Evolutionary conservation across 768 basidiomycete species (phyloP), one percentile per base, ranked within the genome.

Genomic region (Pleurotus salmoneostramineus): DNA sequence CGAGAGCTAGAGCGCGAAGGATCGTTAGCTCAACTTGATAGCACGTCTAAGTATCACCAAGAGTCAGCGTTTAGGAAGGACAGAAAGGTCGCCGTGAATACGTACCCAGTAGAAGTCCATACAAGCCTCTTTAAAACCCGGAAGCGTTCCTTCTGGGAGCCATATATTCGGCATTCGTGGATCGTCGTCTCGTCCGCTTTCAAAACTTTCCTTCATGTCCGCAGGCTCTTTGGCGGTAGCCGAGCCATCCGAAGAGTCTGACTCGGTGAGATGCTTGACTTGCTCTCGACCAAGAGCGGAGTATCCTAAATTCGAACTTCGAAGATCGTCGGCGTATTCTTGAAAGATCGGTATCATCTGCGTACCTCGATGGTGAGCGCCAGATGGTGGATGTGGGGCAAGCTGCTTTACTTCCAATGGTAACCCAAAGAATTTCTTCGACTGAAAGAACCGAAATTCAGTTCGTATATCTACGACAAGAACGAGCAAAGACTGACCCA

Each of bases 191-290:
- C 77, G 70, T 1, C 82, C 83, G n/a, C 73, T 72, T 58, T 84
- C 83, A 56, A 83, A 83, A 58, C 77, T 81, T 64, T 83, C 83
- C 62, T 82, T 83, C 47, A 78, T 68, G 46, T 76, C 72, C 17
- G 71, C 66, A 11, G 45, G 7, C 34, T 71, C 66, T 17, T 62
- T 64, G 17, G 71, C 69, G 36, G 66, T 65, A 40, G 61, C 60
- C 27, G 65, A 61, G 27, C 73, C 58, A 40, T 71, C 72, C 5
- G 63, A 50, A 1, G 60, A 50, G 58, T 76, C 73, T 17, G 14
- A 8, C 7, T 47, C 21, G 8, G 45, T n/a, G 12, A 47, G 11
- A 15, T 47, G 45, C 56, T 74, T 73, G n/a, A 77, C 66, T 55
- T 76, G 75, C 60, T 80, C 79, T 31, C 68, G 37, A 6, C 77